Percentiles rank a stretch among this genome's conserved stretches.
Evolutionary conservation across 1,284 basidiomycete genomes (phyloP).

Genomic region (Blastosporella zonata): DNA sequence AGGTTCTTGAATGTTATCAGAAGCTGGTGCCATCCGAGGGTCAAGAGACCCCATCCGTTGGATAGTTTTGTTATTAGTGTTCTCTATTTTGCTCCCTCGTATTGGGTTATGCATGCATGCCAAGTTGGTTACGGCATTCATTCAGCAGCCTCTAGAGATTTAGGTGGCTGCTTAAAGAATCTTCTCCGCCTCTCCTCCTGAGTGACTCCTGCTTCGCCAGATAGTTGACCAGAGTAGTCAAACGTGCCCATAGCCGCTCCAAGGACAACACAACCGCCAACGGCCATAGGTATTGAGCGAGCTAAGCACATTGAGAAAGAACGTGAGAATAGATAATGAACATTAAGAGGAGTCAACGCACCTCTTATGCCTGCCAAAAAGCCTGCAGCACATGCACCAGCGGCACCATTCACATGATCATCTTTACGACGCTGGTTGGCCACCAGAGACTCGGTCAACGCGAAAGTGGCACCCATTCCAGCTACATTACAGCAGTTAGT

Average conservation of each 20-base stretch:
- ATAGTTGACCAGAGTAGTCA: constrained; percentile 74
- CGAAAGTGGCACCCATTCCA: constrained; percentile 89
- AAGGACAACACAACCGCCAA: constrained; percentile 79
- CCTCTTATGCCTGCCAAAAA: constrained; percentile 86
- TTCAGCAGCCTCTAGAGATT: constrained; percentile 29
- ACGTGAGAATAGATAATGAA: constrained; percentile 6
- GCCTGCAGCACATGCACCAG: constrained; percentile 91
- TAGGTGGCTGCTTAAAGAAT: constrained; percentile 66
- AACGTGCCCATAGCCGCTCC: constrained; percentile 82
- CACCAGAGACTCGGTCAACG: constrained; percentile 76
- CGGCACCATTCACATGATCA: constrained; percentile 82
- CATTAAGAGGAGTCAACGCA: constrained; percentile 36
- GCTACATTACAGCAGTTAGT: constrained; percentile 42
- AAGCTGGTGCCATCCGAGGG: constrained; percentile 13
- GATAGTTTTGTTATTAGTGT: constrained; percentile 5
- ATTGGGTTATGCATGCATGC: neutral
- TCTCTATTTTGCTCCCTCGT: constrained; percentile 2
- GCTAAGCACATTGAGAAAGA: constrained; percentile 40
- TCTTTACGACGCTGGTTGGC: constrained; percentile 82
- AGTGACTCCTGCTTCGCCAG: constrained; percentile 38
- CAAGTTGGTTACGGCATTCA: constrained; percentile 8
- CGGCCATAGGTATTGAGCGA: constrained; percentile 81
- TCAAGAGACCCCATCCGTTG: neutral
- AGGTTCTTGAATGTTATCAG: constrained; percentile 40
- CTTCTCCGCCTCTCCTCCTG: constrained; percentile 62